These are phyloP conservation scores for Penicillium sp. DNA, from an alignment of 2,329 filamentous ascomycete species.

Conservation along the genomic window DNA sequence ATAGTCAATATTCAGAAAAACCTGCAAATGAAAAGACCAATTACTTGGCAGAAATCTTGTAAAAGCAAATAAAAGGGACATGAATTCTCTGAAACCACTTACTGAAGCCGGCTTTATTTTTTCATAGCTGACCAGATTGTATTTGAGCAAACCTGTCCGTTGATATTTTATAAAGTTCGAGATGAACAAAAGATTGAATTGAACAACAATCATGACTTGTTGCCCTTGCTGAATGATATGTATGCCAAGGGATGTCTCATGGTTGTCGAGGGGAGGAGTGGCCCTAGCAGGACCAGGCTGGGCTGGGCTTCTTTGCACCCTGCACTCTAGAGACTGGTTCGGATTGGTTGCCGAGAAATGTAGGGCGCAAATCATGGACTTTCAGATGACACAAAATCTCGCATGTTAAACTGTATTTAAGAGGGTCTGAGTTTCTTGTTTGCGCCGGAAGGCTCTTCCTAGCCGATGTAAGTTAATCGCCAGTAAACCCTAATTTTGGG, in stretches of 20 bases:
- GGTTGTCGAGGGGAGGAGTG: background rate
- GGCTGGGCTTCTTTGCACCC: background rate
- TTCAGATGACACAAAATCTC: background rate
- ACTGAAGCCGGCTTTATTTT: too few relatives aligned
- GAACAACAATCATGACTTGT: too few relatives aligned
- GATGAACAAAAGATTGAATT: too few relatives aligned
- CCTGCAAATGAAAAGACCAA: too few relatives aligned
- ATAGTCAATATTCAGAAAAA: too few relatives aligned
- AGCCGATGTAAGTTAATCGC: background rate
- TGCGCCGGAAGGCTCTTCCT: background rate
- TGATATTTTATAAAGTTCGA: too few relatives aligned
- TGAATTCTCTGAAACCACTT: too few relatives aligned
- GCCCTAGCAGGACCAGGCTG: background rate
- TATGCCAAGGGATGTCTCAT: background rate
- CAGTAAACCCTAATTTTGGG: background rate
- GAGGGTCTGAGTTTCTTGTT: background rate
- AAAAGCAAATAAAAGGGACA: too few relatives aligned
- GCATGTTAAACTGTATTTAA: background rate
- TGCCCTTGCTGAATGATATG: background rate
- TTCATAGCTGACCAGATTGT: background rate
- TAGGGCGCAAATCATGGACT: background rate
- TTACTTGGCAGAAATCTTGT: too few relatives aligned
- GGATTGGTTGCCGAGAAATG: background rate
- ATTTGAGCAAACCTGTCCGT: background rate
- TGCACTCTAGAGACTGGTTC: background rate